Conservation (phyloP, 2,329 filamentous ascomycete genomes). For the Verticillium isaacii region DNA sequence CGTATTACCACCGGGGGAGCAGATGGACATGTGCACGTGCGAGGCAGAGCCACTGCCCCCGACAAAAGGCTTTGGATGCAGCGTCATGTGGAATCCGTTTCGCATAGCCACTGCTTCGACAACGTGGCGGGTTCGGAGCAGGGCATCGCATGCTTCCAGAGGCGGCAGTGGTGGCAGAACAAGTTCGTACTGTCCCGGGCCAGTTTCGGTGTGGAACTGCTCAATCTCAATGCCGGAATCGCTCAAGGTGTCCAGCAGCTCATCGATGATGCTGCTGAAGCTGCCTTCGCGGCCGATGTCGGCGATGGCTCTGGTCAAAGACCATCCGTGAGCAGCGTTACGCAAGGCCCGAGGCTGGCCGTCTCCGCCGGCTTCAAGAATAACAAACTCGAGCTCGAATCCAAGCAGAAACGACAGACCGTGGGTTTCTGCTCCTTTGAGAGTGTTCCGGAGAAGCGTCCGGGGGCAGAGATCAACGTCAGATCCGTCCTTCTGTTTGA, state of each 20-base stretch:
- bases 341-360: constrained; percentile 33
- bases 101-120: constrained; percentile 59
- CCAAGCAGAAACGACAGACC: constrained; percentile 62
- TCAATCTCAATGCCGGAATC: constrained; percentile 60
- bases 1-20: constrained; percentile 33
- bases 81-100: constrained; percentile 61
- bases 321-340: constrained; percentile 66
- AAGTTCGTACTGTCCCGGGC: constrained; percentile 73
- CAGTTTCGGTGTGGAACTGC: constrained; percentile 70
- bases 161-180: constrained; percentile 60
- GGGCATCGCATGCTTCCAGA: constrained; percentile 63
- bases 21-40: constrained; percentile 67
- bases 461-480: constrained; percentile 58
- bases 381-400: constrained; percentile 78
- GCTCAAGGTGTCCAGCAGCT: constrained; percentile 34
- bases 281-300: neutral
- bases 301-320: constrained; percentile 47
- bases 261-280: constrained; percentile 50
- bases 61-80: constrained; percentile 66
- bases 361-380: constrained; percentile 48
- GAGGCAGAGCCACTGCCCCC: constrained; percentile 57
- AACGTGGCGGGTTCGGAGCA: constrained; percentile 67
- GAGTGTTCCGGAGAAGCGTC: constrained; percentile 50
- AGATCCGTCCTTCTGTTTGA: constrained; percentile 51
- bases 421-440: constrained; percentile 44